A percentile compares a stretch with the other conserved stretches of the same genome.
Evolutionary conservation across 257 asterid genomes (phyloP).

Genomic region (Knoxia roxburghii): DNA sequence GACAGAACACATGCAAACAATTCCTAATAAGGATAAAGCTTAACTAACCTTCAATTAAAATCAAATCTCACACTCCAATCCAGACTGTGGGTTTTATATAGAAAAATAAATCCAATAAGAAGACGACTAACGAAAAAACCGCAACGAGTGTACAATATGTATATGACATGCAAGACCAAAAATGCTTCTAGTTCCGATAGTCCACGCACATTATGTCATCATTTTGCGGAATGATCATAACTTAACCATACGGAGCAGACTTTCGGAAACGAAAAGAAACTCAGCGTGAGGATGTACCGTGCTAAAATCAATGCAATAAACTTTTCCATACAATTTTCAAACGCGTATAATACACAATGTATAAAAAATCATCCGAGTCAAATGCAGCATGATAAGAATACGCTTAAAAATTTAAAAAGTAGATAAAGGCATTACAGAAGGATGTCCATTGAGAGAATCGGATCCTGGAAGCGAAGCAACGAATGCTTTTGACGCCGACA

Average conservation of each 20-base stretch:
- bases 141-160: not conserved
- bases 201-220: not conserved
- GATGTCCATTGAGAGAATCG: conserved; percentile 19
- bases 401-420: not conserved
- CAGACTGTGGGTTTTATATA: too few relatives aligned
- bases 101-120: not conserved
- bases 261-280: too few relatives aligned
- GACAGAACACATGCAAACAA: not conserved
- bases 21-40: not conserved
- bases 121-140: too few relatives aligned
- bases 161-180: not conserved
- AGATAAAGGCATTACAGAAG: conserved; percentile 34
- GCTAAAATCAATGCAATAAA: not conserved
- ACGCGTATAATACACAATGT: not conserved
- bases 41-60: not conserved
- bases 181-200: not conserved
- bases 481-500: conserved; percentile 54
- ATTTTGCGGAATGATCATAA: not conserved
- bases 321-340: not conserved
- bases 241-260: not conserved
- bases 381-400: conserved; percentile 21
- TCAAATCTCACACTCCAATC: too few relatives aligned
- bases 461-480: conserved; percentile 39
- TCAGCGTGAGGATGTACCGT: not conserved
- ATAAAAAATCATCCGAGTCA: not conserved